These are phyloP conservation scores for Phytophthora megakarya DNA, from an alignment of 352 stramenopile genomes.

Conservation along the genomic window DNA sequence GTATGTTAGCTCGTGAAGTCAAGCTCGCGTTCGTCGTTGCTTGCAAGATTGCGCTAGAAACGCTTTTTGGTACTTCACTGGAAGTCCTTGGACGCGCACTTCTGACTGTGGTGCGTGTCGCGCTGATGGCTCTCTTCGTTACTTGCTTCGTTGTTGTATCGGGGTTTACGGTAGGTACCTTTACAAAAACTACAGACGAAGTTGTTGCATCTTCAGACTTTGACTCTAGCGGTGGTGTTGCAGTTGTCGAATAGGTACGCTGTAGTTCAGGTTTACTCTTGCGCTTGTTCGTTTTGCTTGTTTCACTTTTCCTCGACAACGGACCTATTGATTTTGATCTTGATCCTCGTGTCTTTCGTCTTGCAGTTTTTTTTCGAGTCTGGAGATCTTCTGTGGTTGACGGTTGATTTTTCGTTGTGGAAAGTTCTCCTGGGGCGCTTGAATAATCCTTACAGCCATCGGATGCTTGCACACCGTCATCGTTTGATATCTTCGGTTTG, in stretches of 20 bases:
- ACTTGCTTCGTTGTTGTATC: constrained; percentile 7
- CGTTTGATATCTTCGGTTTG: not conserved
- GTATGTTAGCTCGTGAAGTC: constrained; percentile 4
- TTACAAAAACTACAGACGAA: not conserved
- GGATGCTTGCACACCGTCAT: not conserved
- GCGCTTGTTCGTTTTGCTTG: constrained; percentile 33
- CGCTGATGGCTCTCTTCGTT: not conserved
- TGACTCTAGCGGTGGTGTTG: not conserved
- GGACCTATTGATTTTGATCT: constrained; percentile 26
- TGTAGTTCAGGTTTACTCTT: constrained; percentile 21
- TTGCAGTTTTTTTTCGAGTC: constrained; percentile 25
- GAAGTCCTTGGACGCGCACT: constrained; percentile 13
- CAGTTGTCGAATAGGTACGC: constrained; percentile 4
- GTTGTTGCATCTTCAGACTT: constrained; percentile 13
- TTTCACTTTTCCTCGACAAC: constrained; percentile 30
- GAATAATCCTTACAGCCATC: constrained; percentile 33
- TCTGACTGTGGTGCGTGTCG: constrained; percentile 7
- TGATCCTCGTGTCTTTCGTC: constrained; percentile 15
- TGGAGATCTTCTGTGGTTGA: not conserved
- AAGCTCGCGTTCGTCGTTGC: constrained; percentile 13
- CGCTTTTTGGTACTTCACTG: constrained; percentile 17
- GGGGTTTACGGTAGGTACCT: not conserved
- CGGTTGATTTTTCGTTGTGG: constrained; percentile 12
- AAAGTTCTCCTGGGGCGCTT: constrained; percentile 41
- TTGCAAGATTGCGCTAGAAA: constrained; percentile 25